These are phyloP conservation scores for Flaveria ramosissima DNA, from an alignment of 129 eudicot genomes.

Conservation along the genomic window DNA sequence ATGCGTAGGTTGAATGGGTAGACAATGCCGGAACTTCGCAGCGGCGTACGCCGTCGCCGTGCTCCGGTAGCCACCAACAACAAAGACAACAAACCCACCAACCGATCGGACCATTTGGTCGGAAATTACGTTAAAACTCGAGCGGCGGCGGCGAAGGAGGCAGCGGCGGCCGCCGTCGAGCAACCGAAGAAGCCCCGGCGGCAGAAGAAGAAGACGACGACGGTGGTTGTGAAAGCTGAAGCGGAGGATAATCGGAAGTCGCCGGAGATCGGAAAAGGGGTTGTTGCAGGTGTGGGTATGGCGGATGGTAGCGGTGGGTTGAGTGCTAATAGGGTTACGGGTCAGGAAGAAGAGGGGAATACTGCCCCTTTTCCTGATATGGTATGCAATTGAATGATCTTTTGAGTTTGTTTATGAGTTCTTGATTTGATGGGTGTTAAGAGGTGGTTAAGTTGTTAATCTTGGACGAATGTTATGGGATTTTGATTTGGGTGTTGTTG, in stretches of 20 bases:
- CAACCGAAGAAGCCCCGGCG: conserved; percentile 1
- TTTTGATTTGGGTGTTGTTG: background rate
- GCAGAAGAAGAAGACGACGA: conserved; percentile 6
- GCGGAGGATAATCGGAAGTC: background rate
- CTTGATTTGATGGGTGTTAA: background rate
- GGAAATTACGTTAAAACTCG: conserved; percentile 57
- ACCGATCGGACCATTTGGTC: conserved; percentile 45
- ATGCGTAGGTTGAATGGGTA: conserved; percentile 44
- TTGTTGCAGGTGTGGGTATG: conserved; percentile 31
- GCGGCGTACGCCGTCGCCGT: conserved; percentile 49
- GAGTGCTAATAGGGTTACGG: conserved; percentile 63
- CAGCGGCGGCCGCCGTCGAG: conserved; percentile 31
- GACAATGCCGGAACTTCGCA: conserved; percentile 65
- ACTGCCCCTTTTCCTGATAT: conserved; percentile 71
- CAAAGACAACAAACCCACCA: background rate
- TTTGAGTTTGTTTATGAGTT: background rate
- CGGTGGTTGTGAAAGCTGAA: conserved; percentile 28
- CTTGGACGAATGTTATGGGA: background rate
- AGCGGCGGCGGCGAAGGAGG: conserved; percentile 54
- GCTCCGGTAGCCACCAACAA: conserved; percentile 37
- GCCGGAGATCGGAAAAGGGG: background rate
- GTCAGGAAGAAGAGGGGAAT: conserved; percentile 62
- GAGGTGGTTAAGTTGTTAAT: background rate
- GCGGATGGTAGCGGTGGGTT: conserved; percentile 75
- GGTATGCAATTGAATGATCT: conserved; percentile 33